These are phyloP conservation scores for Corymbia calophylla DNA, from an alignment of 441 rosid genomes.

Conservation along the genomic window DNA sequence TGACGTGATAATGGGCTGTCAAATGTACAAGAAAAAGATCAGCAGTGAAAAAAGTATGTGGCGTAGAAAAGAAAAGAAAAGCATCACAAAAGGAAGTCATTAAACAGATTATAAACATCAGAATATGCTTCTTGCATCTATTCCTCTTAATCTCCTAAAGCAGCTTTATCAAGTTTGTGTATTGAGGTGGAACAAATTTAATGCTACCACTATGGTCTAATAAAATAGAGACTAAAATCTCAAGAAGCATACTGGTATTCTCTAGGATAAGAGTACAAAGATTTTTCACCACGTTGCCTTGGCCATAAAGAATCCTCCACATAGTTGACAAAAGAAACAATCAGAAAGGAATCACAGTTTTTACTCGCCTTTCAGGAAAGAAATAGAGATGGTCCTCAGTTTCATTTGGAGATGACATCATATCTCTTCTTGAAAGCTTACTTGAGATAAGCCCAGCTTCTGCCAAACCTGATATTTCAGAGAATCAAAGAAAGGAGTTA, in stretches of 20 bases:
- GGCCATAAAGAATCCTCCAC: not conserved
- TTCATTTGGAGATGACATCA: conserved; percentile 30
- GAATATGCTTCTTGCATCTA: not conserved
- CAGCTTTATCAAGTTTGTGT: not conserved
- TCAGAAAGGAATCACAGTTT: not conserved
- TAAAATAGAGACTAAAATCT: not conserved
- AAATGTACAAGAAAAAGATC: conserved; percentile 1
- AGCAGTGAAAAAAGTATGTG: not conserved
- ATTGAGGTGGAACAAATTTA: not conserved
- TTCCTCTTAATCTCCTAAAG: not conserved
- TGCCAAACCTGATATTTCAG: conserved; percentile 74
- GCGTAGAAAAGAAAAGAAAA: not conserved
- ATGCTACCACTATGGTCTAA: not conserved
- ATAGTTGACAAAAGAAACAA: not conserved
- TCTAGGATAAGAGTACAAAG: not conserved
- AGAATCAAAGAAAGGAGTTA: not conserved
- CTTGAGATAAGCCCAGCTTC: conserved; percentile 96
- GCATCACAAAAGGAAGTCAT: not conserved
- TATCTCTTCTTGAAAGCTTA: conserved; percentile 70
- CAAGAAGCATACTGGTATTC: not conserved
- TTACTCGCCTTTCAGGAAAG: conserved; percentile 70
- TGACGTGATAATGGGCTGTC: conserved; percentile 82
- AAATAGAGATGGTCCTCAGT: conserved; percentile 38
- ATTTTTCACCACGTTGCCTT: not conserved
- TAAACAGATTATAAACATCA: not conserved